Percentiles rank a stretch among this genome's conserved stretches.
These are phyloP conservation scores for Aspergillus sp. DNA, from an alignment of 2,329 filamentous ascomycete species.

Conservation along the genomic window DNA sequence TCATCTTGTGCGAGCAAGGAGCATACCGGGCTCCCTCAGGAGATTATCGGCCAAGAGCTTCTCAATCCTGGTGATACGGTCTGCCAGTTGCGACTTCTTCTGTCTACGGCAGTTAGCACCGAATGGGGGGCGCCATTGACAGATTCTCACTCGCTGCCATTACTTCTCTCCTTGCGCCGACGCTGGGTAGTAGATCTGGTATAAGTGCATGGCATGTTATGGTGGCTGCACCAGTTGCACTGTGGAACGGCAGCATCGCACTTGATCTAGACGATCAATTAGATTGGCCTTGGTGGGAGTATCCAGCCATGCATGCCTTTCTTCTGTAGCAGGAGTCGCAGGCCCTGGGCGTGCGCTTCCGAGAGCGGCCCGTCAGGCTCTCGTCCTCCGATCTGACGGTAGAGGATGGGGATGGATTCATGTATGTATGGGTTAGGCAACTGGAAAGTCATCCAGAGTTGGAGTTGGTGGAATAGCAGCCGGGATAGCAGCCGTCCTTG, in stretches of 20 bases:
- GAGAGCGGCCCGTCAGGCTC: constrained; percentile 1
- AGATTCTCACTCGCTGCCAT: constrained; percentile 17
- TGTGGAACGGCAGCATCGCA: constrained; percentile 37
- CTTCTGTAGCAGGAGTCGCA: constrained; percentile 43
- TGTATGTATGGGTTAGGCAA: too few species aligned
- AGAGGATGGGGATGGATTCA: constrained; percentile 1
- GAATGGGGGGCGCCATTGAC: too few species aligned
- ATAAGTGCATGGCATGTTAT: constrained; percentile 41
- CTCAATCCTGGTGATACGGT: constrained; percentile 35
- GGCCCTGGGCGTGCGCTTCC: constrained; percentile 27
- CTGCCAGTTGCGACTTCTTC: constrained; percentile 22
- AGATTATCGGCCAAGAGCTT: constrained; percentile 26
- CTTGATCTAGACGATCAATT: constrained; percentile 35
- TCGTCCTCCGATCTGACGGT: constrained; percentile 14
- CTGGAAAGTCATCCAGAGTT: too few species aligned
- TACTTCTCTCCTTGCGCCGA: constrained; percentile 17
- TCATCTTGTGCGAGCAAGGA: not conserved
- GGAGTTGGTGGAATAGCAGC: too few species aligned
- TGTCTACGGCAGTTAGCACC: constrained; percentile 6
- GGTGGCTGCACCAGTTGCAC: constrained; percentile 45
- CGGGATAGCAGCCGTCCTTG: too few species aligned
- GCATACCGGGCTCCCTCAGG: constrained; percentile 15
- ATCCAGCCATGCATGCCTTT: constrained; percentile 32
- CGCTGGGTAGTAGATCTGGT: constrained; percentile 20
- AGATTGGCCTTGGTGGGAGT: constrained; percentile 3